phyloP scores from a whole-genome alignment of 202 grass and related monocot species.

The Bolboschoenoplectus hybrid region DNA sequence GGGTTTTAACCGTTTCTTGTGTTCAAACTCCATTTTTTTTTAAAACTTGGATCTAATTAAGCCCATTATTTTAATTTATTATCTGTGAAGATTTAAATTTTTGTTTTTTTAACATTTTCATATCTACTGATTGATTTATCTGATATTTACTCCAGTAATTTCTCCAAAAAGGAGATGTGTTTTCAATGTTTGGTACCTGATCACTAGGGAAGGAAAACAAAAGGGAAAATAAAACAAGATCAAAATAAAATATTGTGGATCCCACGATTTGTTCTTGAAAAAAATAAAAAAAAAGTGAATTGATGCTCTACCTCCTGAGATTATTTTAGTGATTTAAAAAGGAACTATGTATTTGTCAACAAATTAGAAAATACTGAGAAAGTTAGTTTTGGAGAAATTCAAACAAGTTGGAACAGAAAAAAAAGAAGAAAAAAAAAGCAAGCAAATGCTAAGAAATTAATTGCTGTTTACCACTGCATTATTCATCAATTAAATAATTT shows the following conservation, averaged over 20 bases:
- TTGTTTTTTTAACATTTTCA: no score
- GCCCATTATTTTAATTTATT: no score
- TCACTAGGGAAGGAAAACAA: not conserved
- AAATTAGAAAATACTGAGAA: not conserved
- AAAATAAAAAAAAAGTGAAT: not conserved
- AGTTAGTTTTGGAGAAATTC: not conserved
- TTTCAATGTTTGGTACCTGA: no score
- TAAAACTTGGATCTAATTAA: no score
- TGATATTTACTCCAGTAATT: no score
- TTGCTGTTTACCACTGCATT: not conserved
- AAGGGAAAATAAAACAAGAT: not conserved
- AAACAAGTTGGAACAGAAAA: not conserved
- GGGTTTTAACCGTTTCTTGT: no score
- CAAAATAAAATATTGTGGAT: no score
- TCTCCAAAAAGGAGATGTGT: no score
- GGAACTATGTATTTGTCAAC: not conserved
- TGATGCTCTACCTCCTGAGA: not conserved
- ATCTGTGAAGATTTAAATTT: no score
- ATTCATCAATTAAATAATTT: no score
- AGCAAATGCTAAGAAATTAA: not conserved
- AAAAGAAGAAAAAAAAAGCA: not conserved
- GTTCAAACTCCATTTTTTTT: no score
- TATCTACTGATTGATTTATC: no score
- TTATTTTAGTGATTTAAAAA: not conserved
- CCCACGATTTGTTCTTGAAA: not conserved